Evolutionary conservation across 2,329 filamentous ascomycete species (phyloP), one percentile per base, ranked within the genome.

Genomic region (Cladobotryum protrusum): DNA sequence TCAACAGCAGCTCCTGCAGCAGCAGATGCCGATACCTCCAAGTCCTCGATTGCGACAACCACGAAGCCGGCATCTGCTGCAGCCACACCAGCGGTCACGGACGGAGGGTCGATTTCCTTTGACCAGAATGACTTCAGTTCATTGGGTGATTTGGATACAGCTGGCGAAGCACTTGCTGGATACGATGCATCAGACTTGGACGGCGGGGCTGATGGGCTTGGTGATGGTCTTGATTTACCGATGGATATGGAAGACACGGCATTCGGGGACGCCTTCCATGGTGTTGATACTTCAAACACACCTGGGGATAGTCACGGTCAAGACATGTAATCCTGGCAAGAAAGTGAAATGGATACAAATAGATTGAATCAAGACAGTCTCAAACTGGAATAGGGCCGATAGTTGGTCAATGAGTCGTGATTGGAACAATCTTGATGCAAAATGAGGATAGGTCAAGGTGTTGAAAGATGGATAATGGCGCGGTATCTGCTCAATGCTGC

Each of bases 251-350:
- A 89, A 43, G 86, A 90, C 61, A 89, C 85, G 34, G 88, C 87
- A 1, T 93, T 93, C 70, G 88, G 87, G 3, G 87, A 93, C 59
- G 88, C 88, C 1, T 89, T 92, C 67, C 86, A 90, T 59, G 81
- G 78, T 4, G 77, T 82, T 12, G 76, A 73, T 17, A 59, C 62
- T 39, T 63, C 63, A 9, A 65, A 60, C 47, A 73, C 70, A 24
- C 68, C 68, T 2, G 65, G 51, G 24, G 63, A 67, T 15, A 61
- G 59, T n/a, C 59, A 66, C 29, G 59, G 58, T 19, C 63, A 65
- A 15, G 62, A 68, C 47, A 62, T 70, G 61, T 69, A 64, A 29
- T 8, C 24, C 6, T 29, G 24, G 24, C 6, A 9, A 29, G 24
- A 8, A 29, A 29, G 6, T 8, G 24, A 29, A 5, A 29, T 29